These are phyloP conservation scores for Achaetomium macrosporum DNA, from an alignment of 2,329 filamentous ascomycete genomes.

Conservation along the genomic window DNA sequence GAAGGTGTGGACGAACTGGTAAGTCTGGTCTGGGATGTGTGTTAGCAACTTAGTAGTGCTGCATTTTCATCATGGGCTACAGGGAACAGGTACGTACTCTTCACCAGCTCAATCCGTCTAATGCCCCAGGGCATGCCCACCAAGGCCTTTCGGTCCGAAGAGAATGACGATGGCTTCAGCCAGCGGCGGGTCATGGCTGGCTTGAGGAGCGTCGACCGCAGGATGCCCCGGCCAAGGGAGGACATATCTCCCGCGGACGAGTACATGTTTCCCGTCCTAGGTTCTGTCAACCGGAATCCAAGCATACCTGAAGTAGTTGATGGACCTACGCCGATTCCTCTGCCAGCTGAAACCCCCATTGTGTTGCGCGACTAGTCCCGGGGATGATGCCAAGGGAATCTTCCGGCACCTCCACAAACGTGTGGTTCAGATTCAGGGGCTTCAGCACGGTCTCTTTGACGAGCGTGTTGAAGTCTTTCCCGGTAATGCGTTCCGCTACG, in stretches of 20 bases:
- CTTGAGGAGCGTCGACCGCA: conserved; percentile 29
- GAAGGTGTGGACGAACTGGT: conserved; percentile 29
- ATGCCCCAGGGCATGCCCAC: conserved; percentile 33
- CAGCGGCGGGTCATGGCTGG: conserved; percentile 30
- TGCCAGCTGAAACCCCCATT: conserved; percentile 30
- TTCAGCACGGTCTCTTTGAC: conserved; percentile 30
- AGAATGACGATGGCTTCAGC: conserved; percentile 29
- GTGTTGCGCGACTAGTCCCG: conserved; percentile 26
- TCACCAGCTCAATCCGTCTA: conserved; percentile 25
- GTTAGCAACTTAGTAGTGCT: background rate
- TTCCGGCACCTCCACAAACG: conserved; percentile 29
- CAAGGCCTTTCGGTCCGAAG: conserved; percentile 27
- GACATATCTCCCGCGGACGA: conserved; percentile 29
- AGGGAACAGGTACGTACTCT: conserved; percentile 14
- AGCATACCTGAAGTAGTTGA: background rate
- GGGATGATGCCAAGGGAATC: conserved; percentile 33
- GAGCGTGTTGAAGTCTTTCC: conserved; percentile 28
- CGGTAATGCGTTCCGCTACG: conserved; percentile 32
- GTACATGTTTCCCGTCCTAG: conserved; percentile 32
- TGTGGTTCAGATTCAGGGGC: conserved; percentile 30
- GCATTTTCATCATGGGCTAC: background rate
- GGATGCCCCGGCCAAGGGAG: conserved; percentile 28
- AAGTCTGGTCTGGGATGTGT: conserved; percentile 17
- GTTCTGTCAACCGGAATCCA: background rate
- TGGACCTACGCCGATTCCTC: conserved; percentile 27